Evolutionary conservation across 1,284 basidiomycete species (phyloP).

Genomic region (Heterobasidion occidentale): DNA sequence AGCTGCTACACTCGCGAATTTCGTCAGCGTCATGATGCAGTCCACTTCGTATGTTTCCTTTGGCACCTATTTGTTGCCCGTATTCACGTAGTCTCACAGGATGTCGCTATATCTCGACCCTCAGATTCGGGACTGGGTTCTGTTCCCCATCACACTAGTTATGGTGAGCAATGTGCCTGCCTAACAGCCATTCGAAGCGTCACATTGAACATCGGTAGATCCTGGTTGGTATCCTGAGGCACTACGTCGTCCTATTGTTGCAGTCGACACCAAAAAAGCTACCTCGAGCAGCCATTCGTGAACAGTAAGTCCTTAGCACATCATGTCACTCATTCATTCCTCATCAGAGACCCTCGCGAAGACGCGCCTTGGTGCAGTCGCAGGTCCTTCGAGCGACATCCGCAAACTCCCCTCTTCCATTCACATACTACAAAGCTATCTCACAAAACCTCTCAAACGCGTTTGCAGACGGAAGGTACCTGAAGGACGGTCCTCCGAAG

Average conservation of each 20-base stretch:
- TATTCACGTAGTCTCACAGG: conserved; percentile 17
- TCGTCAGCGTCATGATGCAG: background rate
- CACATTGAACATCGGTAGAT: conserved; percentile 44
- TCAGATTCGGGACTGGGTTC: conserved; percentile 89
- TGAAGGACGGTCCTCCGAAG: conserved; percentile 77
- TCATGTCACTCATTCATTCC: background rate
- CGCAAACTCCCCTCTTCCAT: conserved; percentile 75
- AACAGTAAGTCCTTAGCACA: conserved; percentile 69
- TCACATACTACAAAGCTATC: conserved; percentile 67
- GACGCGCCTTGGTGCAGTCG: conserved; percentile 78
- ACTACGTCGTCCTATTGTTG: conserved; percentile 87
- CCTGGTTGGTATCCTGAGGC: conserved; percentile 88
- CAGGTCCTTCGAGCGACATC: conserved; percentile 78
- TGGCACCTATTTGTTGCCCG: background rate
- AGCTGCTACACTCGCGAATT: background rate
- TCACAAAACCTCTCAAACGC: conserved; percentile 66
- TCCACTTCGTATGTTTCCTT: background rate
- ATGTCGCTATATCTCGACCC: conserved; percentile 81
- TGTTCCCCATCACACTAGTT: conserved; percentile 96
- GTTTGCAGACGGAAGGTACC: conserved; percentile 71
- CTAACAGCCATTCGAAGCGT: background rate
- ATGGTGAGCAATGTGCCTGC: conserved; percentile 55
- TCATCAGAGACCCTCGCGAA: conserved; percentile 22
- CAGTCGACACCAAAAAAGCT: conserved; percentile 83
- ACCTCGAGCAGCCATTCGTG: conserved; percentile 72